These are phyloP conservation scores for Zopfochytrium polystomum DNA, from an alignment of 371 early-diverging fungal species.

Conservation along the genomic window DNA sequence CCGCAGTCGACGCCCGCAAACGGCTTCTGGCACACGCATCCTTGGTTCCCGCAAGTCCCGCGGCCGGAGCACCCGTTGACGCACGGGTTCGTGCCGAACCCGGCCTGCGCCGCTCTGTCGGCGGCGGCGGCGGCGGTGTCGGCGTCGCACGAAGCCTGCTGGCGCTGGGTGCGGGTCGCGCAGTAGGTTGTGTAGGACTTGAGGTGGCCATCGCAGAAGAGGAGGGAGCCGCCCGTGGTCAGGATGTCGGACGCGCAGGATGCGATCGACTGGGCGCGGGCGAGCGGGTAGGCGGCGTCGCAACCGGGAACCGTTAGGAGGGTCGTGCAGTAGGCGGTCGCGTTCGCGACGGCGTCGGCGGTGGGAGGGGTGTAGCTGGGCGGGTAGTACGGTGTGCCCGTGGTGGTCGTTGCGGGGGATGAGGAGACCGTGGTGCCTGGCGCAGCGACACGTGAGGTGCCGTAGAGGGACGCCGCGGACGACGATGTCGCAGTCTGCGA, in stretches of 20 bases:
- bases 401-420: background rate
- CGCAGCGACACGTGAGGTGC: background rate
- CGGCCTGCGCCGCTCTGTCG: conserved; percentile 4
- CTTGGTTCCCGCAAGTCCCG: conserved; percentile 8
- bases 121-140: background rate
- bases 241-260: conserved; percentile 18
- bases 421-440: background rate
- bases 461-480: background rate
- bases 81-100: conserved; percentile 13
- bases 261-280: conserved; percentile 4
- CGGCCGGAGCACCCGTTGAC: conserved; percentile 9
- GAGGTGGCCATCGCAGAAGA: conserved; percentile 12
- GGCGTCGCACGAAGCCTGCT: background rate
- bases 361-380: background rate
- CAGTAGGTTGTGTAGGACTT: background rate
- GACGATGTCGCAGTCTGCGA: too few species aligned
- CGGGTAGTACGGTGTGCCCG: background rate
- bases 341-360: conserved; percentile 1
- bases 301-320: conserved; percentile 8
- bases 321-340: conserved; percentile 7
- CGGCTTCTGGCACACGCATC: conserved; percentile 18
- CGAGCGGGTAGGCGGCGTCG: conserved; percentile 1
- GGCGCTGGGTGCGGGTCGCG: too few species aligned
- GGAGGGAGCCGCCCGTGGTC: conserved; percentile 14
- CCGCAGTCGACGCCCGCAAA: conserved; percentile 19